These are phyloP conservation scores for Aspergillus wentii DNA, from an alignment of 495 filamentous ascomycete species.

Conservation along the genomic window DNA sequence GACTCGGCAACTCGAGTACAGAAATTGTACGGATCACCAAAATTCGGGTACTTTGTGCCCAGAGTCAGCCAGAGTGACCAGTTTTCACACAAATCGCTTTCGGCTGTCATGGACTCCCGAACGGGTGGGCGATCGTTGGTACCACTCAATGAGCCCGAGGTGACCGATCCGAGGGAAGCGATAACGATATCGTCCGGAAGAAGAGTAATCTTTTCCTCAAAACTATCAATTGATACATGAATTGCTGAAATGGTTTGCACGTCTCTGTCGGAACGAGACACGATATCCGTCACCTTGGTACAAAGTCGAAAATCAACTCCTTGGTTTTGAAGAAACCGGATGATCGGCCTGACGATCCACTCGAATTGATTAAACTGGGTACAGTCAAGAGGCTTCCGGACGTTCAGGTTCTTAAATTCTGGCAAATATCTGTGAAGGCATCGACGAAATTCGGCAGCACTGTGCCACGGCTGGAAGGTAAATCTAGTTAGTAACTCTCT, in stretches of 20 bases:
- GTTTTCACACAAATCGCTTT: no score
- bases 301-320: conserved; percentile 38
- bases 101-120: no score
- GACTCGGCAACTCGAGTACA: conserved; percentile 16
- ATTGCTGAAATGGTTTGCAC: conserved; percentile 10
- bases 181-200: conserved; percentile 17
- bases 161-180: conserved; percentile 18
- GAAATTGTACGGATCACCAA: conserved; percentile 27
- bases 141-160: conserved; percentile 13
- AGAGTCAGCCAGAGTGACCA: conserved; percentile 10
- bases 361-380: conserved; percentile 31
- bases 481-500: conserved; percentile 10
- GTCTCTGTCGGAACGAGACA: conserved; percentile 6
- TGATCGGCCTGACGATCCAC: conserved; percentile 31
- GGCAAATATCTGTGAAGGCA: conserved; percentile 16
- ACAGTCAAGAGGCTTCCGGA: conserved; percentile 13
- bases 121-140: no score
- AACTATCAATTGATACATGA: conserved; percentile 3
- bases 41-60: conserved; percentile 3
- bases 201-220: conserved; percentile 8
- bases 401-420: conserved; percentile 19
- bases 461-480: conserved; percentile 34
- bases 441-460: conserved; percentile 26
- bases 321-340: conserved; percentile 24
- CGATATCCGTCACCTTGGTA: conserved; percentile 13